Conservation (phyloP, 805 yeast species). For the Maudiozyma turicensis region DNA sequence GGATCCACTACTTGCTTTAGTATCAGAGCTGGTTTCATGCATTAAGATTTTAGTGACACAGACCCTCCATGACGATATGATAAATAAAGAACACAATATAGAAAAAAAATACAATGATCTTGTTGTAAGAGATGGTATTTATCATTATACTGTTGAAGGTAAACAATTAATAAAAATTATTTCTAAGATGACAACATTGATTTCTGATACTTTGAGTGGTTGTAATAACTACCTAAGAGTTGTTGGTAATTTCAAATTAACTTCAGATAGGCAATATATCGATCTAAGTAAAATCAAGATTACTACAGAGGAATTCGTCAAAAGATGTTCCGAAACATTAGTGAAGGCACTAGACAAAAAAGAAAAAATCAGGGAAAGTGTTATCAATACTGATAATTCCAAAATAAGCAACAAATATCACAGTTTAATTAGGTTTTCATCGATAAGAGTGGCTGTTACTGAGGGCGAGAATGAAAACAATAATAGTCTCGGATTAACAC, state of each 20-base stretch:
- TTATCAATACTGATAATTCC: neutral
- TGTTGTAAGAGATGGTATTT: conserved; percentile 24
- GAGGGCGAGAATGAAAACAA: neutral
- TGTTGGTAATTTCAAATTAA: conserved; percentile 59
- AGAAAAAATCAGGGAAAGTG: conserved; percentile 17
- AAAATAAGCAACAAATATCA: conserved; percentile 2
- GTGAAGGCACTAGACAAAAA: conserved; percentile 32
- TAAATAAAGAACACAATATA: conserved; percentile 9
- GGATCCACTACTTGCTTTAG: conserved; percentile 49
- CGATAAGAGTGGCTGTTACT: conserved; percentile 2
- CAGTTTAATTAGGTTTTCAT: conserved; percentile 25
- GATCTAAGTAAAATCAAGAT: conserved; percentile 51
- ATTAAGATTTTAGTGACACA: conserved; percentile 54
- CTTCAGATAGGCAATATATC: conserved; percentile 52
- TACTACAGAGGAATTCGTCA: conserved; percentile 50
- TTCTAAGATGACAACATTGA: conserved; percentile 49
- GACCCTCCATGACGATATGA: conserved; percentile 34
- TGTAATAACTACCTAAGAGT: conserved; percentile 43
- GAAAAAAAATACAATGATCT: conserved; percentile 9
- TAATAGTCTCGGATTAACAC: neutral
- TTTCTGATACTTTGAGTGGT: conserved; percentile 39
- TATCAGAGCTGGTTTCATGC: conserved; percentile 54
- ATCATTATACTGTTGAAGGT: conserved; percentile 58
- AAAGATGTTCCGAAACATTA: conserved; percentile 51
- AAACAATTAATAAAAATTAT: conserved; percentile 51